Evolutionary conservation across 2,329 filamentous ascomycete genomes (phyloP), one percentile per base, ranked within the genome.

Genomic region (Colletotrichum shisoi): DNA sequence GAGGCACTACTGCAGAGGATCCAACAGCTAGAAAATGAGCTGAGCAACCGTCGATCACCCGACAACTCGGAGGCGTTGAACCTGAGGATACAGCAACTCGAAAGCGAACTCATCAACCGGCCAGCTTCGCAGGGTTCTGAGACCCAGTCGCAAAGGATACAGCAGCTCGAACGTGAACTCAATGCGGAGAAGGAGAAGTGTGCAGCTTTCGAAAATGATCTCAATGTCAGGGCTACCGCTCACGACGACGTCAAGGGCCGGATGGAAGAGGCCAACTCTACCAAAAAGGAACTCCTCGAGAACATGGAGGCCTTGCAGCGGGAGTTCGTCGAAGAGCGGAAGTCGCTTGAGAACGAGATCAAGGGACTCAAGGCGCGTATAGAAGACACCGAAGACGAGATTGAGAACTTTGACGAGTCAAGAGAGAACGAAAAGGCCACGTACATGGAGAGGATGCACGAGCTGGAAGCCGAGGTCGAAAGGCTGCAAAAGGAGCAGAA

Each of bases 291-390:
- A 76, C 86, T 99, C 11, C 88, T 99, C 79, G 90, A 92, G 71
- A 99, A 99, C 74, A 92, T 99, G 81, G 93, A 98, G 74, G 90
- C 94, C 13, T 87, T 96, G 71, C 93, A 97, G 77, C 88, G 88
- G 31, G 95, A 98, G 74, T 97, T 97, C 71, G 84, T 91, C 42
- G 88, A 89, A 57, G 94, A 98, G 77, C 88, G 95, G 45, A 92
- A 91, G 73, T 91, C 89, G 11, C 82, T 98, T 0, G 92, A 97
- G 72, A 84, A 87, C 17, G 94, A 98, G 75, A 89, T 95, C 64
- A 90, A 89, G 71, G 85, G 86, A 15, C 85, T 94, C 64, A 94
- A 91, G 74, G 83, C 89, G 61, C 91, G 89, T 59, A 82, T 95
- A 0, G 95, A 98, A 74, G 93, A 98, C 72, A 85, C 91, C 6